Evolutionary conservation across 2,329 filamentous ascomycete genomes (phyloP), one percentile per base, ranked within the genome.

Genomic region (Colletotrichum aenigma): DNA sequence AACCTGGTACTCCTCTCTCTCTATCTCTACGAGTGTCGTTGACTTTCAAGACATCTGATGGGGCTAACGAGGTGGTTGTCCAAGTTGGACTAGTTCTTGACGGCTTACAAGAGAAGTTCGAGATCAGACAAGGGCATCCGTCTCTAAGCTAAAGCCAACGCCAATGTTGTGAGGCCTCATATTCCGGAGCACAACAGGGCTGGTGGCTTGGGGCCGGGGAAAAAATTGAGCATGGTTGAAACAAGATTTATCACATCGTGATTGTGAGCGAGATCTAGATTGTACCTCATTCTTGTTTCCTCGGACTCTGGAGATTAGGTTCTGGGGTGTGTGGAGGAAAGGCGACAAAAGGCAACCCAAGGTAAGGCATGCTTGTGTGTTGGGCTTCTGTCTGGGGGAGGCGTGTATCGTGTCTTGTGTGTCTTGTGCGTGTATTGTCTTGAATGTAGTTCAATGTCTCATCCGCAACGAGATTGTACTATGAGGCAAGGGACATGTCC

Each of bases 181-280:
- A 16, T 38, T 30, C 30, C 36, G 16, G 18, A 61, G 10, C 16
- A 38, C 6, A 15, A 62, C 43, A 43, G 32, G 43, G 52, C 68
- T 60, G n/a, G 18, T 60, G 56, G 34, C 26, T 36, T 13, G 66
- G n/a, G 32, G 26, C 32, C 55, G 34, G 66, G 55, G 56, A 26
- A 69, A 48, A 48, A 6, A 66, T 7, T 38, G 65, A 21, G 56
- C 26, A 56, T 43, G 55, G 56, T 58, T 61, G 55, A 68, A 28
- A 34, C 36, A 34, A 75, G 73, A 75, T 75, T 75, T 68, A 75
- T 75, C 73, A 73, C 70, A 68, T 75, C 69, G 58, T 72, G 69
- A 72, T 75, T 34, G 38, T 32, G 43, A 64, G 55, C 21, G 24
- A 60, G 72, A 75, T 75, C 73, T 73, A 68, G 34, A 68, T 75